Evolutionary conservation across 495 filamentous ascomycete genomes (phyloP).

Genomic region (Penicillium bovifimosum): DNA sequence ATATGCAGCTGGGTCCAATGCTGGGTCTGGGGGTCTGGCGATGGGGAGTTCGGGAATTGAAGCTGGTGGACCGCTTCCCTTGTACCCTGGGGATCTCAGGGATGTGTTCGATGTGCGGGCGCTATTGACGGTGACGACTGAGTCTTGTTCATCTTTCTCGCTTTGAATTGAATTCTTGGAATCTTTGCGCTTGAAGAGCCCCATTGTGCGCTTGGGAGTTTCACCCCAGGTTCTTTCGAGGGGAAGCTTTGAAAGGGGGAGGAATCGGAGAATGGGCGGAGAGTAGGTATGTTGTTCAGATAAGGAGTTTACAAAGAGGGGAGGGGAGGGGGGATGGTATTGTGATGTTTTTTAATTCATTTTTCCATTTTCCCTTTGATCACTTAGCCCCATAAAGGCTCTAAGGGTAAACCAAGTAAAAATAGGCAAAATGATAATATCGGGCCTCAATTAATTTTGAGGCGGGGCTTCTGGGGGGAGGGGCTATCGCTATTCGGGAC

Average conservation of each 20-base stretch:
- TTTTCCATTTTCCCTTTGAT: not conserved
- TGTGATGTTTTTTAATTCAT: not conserved
- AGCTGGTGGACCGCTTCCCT: slow-evolving; percentile 38
- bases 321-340: slow-evolving; percentile 5
- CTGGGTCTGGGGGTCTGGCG: slow-evolving; percentile 82
- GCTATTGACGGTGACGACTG: slow-evolving; percentile 45
- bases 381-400: not conserved
- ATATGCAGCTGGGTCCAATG: slow-evolving; percentile 86
- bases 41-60: slow-evolving; percentile 62
- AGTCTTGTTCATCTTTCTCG: slow-evolving; percentile 43
- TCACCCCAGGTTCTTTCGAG: slow-evolving; percentile 1
- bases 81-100: slow-evolving; percentile 49
- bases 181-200: slow-evolving; percentile 59
- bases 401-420: not conserved
- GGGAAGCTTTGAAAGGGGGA: not conserved
- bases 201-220: slow-evolving; percentile 38
- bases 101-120: slow-evolving; percentile 51
- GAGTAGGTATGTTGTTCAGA: slow-evolving; percentile 1
- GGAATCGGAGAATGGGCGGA: slow-evolving; percentile 3
- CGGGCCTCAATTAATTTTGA: not conserved
- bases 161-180: slow-evolving; percentile 48
- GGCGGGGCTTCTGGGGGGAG: not conserved
- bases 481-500: not conserved
- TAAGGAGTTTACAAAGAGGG: slow-evolving; percentile 6
- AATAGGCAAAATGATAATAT: not conserved